phyloP scores from a whole-genome alignment of 352 stramenopile genomes.

The Globisporangium iwayamae region DNA sequence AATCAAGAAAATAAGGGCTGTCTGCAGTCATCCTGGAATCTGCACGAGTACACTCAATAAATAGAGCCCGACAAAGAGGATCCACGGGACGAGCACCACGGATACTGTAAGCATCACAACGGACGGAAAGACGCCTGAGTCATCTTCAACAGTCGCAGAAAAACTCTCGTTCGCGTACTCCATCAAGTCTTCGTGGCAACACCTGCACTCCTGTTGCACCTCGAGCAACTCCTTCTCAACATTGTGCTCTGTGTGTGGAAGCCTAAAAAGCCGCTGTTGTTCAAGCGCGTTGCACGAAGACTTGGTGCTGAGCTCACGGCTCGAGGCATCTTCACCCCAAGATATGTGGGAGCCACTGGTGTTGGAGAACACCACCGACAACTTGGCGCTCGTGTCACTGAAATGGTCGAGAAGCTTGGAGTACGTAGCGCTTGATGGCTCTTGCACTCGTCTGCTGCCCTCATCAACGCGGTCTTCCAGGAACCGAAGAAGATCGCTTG shows the following conservation, averaged over 20 bases:
- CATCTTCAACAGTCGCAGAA: constrained; percentile 9
- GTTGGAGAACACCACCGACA: constrained; percentile 15
- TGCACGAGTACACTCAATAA: constrained; percentile 1
- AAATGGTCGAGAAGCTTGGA: neutral
- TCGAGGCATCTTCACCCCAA: constrained; percentile 17
- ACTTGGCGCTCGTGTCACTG: neutral
- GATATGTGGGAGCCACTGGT: constrained; percentile 25
- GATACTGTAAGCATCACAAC: constrained; percentile 22
- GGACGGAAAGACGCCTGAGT: constrained; percentile 13
- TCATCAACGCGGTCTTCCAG: constrained; percentile 11
- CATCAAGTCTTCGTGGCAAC: constrained; percentile 25
- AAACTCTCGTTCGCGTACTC: constrained; percentile 31
- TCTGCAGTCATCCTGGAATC: constrained; percentile 3
- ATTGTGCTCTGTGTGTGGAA: constrained; percentile 18
- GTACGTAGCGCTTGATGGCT: neutral
- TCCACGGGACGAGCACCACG: constrained; percentile 26
- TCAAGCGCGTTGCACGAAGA: constrained; percentile 20
- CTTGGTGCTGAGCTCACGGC: constrained; percentile 19
- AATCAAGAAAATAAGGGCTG: neutral
- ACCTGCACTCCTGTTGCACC: constrained; percentile 18
- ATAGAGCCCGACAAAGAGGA: constrained; percentile 22
- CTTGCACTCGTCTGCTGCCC: neutral
- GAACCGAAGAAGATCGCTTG: constrained; percentile 15
- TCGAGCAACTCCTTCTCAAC: constrained; percentile 15
- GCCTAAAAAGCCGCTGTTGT: constrained; percentile 20